Evolutionary conservation across 768 basidiomycete genomes (phyloP).

Genomic region (Termitomyces sp.): DNA sequence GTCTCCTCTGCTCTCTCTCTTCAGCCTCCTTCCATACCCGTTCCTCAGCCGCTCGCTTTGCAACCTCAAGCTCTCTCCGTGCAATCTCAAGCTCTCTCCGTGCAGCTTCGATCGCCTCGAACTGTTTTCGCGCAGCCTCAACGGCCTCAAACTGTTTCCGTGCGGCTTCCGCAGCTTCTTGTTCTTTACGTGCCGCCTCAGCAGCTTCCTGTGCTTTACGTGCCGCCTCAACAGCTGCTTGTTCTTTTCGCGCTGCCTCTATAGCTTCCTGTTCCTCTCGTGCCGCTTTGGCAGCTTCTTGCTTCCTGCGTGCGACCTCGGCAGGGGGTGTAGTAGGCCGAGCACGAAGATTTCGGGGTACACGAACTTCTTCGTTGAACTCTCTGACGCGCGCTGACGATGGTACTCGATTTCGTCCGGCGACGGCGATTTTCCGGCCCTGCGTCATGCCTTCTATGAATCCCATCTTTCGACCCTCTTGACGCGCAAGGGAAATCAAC

Average conservation of each 20-base stretch:
- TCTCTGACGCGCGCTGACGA: conserved; percentile 12
- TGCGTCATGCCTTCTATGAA: conserved; percentile 46
- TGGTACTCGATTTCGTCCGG: conserved; percentile 6
- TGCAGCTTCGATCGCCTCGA: neutral
- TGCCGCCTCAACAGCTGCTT: neutral
- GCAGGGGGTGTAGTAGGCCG: neutral
- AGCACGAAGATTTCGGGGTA: neutral
- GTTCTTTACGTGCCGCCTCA: neutral
- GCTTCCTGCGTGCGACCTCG: neutral
- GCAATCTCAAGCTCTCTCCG: neutral
- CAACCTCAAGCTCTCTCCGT: neutral
- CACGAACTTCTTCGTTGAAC: neutral
- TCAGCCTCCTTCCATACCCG: neutral
- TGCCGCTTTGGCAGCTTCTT: neutral
- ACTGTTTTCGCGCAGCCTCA: neutral
- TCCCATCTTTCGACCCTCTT: conserved; percentile 44
- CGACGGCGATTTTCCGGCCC: conserved; percentile 25
- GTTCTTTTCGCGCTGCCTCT: neutral
- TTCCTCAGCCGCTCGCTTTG: conserved; percentile 2
- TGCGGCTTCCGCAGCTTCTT: neutral
- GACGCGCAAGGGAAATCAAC: conserved; percentile 41
- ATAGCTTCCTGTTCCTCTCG: neutral
- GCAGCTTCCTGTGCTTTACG: neutral
- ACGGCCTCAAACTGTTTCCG: neutral
- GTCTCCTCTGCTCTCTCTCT: conserved; percentile 6